Evolutionary conservation across 768 basidiomycete genomes (phyloP), one percentile per base, ranked within the genome.

Genomic region (Peribolospora kevripleyi): DNA sequence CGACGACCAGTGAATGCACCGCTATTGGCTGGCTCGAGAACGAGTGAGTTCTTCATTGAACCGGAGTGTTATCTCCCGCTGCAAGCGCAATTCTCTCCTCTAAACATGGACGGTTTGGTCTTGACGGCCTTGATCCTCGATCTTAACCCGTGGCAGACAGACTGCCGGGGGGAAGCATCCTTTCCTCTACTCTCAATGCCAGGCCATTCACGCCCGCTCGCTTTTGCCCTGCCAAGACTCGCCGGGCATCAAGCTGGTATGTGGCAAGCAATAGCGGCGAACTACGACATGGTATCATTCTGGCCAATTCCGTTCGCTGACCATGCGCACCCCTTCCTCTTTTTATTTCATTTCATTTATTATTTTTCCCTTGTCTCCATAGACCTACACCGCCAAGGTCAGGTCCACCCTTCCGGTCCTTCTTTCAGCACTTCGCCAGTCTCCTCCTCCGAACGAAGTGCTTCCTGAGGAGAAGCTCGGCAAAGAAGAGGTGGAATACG

Each of bases 131-230:
- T 25, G 25, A 25, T 25, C 1, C 25, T 25, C 25, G 1, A 25
- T 1, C 25, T 25, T 25, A 7, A 46, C 45, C 13, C 25, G 25
- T 8, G 14, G 13, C 52, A 84, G 83, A 56, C 80, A 86, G 68
- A 93, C 87, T 0, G 82, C 84, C 57, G 85, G 85, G 6, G 85
- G 85, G 60, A 69, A 70, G 14, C 81, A 82, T 64, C 80, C 84
- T 0, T 93, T 82, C 68, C 67, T 95, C 11, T 95, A 88, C 70
- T 86, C 84, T 57, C 90, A 93, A 62, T 84, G 82, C 62, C 87
- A 93, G 60, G 84, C 90, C 3, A 91, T 88, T 60, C 81, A 90
- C 63, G 82, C 82, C 3, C 77, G 88, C 39, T 74, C 79, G 3
- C 67, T 91, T 46, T 74, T 76, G 0, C 88, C 87, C 3, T 55